These are phyloP conservation scores for Phialophora expanda DNA, from an alignment of 2,329 filamentous ascomycete genomes.

Conservation along the genomic window DNA sequence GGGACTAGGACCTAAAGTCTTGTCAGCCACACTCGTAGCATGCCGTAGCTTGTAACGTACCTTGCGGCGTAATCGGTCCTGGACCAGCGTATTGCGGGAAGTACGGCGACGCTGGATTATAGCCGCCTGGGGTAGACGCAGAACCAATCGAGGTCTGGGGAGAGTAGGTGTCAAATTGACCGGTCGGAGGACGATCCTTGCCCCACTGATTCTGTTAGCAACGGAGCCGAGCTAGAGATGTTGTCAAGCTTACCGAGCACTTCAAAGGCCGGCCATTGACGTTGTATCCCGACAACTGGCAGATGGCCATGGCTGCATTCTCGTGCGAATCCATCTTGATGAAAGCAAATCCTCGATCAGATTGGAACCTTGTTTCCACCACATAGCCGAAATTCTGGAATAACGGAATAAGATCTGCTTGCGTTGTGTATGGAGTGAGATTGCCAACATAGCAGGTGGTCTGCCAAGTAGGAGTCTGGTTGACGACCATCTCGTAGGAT, in stretches of 20 bases:
- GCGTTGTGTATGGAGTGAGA: constrained; percentile 94
- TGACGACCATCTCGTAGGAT: constrained; percentile 96
- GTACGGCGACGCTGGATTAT: constrained; percentile 76
- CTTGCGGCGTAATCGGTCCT: constrained; percentile 54
- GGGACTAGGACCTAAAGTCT: constrained; percentile 57
- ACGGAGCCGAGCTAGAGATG: constrained; percentile 31
- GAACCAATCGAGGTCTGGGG: constrained; percentile 76
- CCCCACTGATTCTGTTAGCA: constrained; percentile 74
- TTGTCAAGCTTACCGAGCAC: constrained; percentile 81
- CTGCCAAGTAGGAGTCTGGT: constrained; percentile 96
- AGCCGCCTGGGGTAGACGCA: constrained; percentile 70
- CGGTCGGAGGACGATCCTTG: constrained; percentile 92
- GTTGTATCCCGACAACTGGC: constrained; percentile 96
- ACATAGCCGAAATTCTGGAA: constrained; percentile 99
- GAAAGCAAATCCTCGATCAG: constrained; percentile 96
- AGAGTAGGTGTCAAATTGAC: constrained; percentile 80
- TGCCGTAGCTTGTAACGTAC: constrained; percentile 47
- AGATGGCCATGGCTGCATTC: constrained; percentile 97
- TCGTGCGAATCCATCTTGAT: constrained; percentile 99
- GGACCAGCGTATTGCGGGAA: constrained; percentile 93
- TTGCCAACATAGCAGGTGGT: constrained; percentile 98
- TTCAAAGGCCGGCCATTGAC: constrained; percentile 96
- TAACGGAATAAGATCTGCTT: constrained; percentile 93
- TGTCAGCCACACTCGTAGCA: constrained; percentile 38
- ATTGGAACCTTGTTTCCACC: constrained; percentile 95